These are phyloP conservation scores for Talaromyces amestolkiae DNA, from an alignment of 2,329 filamentous ascomycete species.

Conservation along the genomic window DNA sequence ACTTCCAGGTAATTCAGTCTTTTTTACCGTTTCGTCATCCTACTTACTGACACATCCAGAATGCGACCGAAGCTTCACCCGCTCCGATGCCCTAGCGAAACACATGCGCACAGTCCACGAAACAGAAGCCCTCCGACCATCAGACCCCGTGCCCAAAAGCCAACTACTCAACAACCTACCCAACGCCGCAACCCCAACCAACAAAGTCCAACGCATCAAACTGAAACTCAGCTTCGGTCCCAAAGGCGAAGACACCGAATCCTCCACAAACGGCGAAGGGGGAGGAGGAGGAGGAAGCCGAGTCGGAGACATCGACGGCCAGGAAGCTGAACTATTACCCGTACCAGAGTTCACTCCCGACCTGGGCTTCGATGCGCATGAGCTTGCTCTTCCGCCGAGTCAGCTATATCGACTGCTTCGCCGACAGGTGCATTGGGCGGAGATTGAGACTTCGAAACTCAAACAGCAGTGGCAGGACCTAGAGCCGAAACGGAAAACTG, in stretches of 20 bases:
- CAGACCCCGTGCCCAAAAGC: constrained; percentile 44
- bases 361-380: constrained; percentile 44
- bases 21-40: not conserved
- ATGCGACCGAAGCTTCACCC: constrained; percentile 94
- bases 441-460: constrained; percentile 42
- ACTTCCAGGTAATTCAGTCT: constrained; percentile 66
- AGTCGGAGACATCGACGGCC: constrained; percentile 28
- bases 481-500: constrained; percentile 37
- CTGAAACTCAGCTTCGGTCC: constrained; percentile 42
- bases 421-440: constrained; percentile 49
- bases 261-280: constrained; percentile 25
- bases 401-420: constrained; percentile 47
- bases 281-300: constrained; percentile 23
- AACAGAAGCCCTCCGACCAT: constrained; percentile 83
- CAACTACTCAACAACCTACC: constrained; percentile 30
- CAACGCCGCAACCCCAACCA: constrained; percentile 38
- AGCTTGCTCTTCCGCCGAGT: constrained; percentile 41
- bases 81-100: constrained; percentile 92
- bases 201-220: constrained; percentile 38
- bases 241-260: constrained; percentile 29
- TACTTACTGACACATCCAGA: constrained; percentile 53
- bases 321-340: constrained; percentile 35
- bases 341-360: constrained; percentile 41
- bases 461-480: constrained; percentile 38
- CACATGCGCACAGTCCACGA: constrained; percentile 99